Percentiles rank a stretch among this genome's conserved stretches.
Evolutionary conservation across 2,329 filamentous ascomycete species (phyloP).

Genomic region (Cercospora berteroae): DNA sequence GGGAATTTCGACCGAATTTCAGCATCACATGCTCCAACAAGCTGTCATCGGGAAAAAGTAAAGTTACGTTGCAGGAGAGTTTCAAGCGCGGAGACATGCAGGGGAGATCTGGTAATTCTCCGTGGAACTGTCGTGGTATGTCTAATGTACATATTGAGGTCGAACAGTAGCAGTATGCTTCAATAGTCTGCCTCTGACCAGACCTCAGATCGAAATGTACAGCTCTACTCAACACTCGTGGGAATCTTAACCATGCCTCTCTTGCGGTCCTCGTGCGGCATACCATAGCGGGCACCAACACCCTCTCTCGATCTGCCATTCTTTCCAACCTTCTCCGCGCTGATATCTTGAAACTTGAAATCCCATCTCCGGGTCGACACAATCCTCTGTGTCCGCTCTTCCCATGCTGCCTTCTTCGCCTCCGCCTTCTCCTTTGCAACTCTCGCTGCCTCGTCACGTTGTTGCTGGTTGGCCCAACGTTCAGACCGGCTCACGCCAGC

Average conservation of each 20-base stretch:
- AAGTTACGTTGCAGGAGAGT: background rate
- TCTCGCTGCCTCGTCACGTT: slow-evolving; percentile 34
- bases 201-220: background rate
- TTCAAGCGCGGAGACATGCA: background rate
- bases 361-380: slow-evolving; percentile 56
- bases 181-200: background rate
- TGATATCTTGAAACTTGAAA: slow-evolving; percentile 60
- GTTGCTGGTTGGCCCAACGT: slow-evolving; percentile 47
- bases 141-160: slow-evolving; percentile 15
- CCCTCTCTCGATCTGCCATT: slow-evolving; percentile 55
- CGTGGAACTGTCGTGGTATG: background rate
- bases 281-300: slow-evolving; percentile 60
- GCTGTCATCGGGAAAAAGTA: background rate
- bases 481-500: slow-evolving; percentile 40
- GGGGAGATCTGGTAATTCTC: background rate
- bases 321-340: slow-evolving; percentile 54
- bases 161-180: background rate
- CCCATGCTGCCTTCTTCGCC: slow-evolving; percentile 46
- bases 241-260: slow-evolving; percentile 64
- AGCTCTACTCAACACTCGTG: slow-evolving; percentile 51
- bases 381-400: slow-evolving; percentile 43
- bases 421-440: slow-evolving; percentile 42
- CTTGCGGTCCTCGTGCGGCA: slow-evolving; percentile 62
- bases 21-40: slow-evolving; percentile 14
- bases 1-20: slow-evolving; percentile 11